Conservation (phyloP, 2,329 filamentous ascomycete species). For the Lasiodiplodia citricola region DNA sequence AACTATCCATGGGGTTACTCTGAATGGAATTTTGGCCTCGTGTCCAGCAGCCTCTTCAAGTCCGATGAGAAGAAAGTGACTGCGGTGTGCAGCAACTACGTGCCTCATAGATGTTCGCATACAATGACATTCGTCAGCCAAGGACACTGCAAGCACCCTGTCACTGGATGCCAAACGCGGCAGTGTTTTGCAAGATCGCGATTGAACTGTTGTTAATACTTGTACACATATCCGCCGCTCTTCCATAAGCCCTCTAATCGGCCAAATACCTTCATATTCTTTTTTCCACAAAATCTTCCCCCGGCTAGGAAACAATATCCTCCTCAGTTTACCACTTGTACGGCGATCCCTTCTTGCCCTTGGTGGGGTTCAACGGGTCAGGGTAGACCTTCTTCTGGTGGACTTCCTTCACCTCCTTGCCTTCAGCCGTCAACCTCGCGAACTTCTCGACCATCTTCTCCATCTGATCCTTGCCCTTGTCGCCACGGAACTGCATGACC, state of each 20-base stretch:
- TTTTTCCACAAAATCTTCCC: background rate
- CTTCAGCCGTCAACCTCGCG: constrained; percentile 20
- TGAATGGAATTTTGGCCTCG: too few relatives aligned
- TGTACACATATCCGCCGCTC: background rate
- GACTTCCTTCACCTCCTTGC: constrained; percentile 19
- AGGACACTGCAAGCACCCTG: background rate
- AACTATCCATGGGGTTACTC: too few relatives aligned
- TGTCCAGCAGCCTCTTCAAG: too few relatives aligned
- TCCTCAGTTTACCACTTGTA: background rate
- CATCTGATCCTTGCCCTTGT: constrained; percentile 69
- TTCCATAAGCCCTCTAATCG: background rate
- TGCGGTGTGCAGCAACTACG: too few relatives aligned
- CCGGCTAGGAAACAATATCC: background rate
- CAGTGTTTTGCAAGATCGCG: background rate
- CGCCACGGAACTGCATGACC: constrained; percentile 73
- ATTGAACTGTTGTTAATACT: constrained; percentile 3
- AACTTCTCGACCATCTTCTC: constrained; percentile 62
- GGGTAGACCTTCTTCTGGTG: constrained; percentile 25
- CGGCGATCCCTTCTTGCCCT: constrained; percentile 22
- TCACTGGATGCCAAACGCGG: background rate
- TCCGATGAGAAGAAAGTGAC: too few relatives aligned
- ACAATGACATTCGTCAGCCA: background rate
- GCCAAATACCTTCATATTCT: background rate
- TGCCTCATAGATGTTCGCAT: too few relatives aligned
- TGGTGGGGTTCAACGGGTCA: constrained; percentile 14